These are phyloP conservation scores for Ceratocystis cubensis DNA, from an alignment of 2,329 filamentous ascomycete genomes.

Conservation along the genomic window DNA sequence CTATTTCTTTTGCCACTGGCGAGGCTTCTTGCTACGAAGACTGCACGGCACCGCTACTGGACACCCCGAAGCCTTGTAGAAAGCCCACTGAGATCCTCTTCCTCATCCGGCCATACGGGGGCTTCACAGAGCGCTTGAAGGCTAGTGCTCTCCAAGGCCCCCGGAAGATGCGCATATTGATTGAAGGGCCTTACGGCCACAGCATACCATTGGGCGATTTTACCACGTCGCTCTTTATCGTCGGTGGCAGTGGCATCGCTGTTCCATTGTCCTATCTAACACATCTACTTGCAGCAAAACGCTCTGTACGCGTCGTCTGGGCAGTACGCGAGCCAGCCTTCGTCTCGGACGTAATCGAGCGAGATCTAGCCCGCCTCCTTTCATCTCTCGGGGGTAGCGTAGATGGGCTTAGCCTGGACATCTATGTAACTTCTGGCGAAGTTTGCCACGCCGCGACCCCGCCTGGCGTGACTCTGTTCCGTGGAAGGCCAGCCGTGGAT, in stretches of 20 bases:
- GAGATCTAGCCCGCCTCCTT: constrained; percentile 19
- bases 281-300: constrained; percentile 24
- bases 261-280: constrained; percentile 32
- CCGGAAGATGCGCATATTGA: constrained; percentile 28
- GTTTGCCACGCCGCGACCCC: not conserved
- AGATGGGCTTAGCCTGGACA: constrained; percentile 24
- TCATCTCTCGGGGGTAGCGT: not conserved
- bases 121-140: constrained; percentile 32
- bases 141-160: constrained; percentile 25
- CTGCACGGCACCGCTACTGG: constrained; percentile 29
- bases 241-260: constrained; percentile 36
- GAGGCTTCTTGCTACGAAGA: constrained; percentile 21
- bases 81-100: constrained; percentile 29
- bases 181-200: constrained; percentile 37
- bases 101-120: constrained; percentile 35
- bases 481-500: constrained; percentile 28
- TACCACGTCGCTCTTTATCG: constrained; percentile 33
- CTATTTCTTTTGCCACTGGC: constrained; percentile 20
- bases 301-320: constrained; percentile 32
- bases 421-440: constrained; percentile 29
- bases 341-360: constrained; percentile 28
- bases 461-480: constrained; percentile 23
- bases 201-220: constrained; percentile 31
- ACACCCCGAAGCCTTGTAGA: constrained; percentile 8
- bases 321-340: constrained; percentile 33